Evolutionary conservation across 164 flowering plant species (phyloP), one percentile per base, ranked within the genome.

Genomic region (Piper longum): DNA sequence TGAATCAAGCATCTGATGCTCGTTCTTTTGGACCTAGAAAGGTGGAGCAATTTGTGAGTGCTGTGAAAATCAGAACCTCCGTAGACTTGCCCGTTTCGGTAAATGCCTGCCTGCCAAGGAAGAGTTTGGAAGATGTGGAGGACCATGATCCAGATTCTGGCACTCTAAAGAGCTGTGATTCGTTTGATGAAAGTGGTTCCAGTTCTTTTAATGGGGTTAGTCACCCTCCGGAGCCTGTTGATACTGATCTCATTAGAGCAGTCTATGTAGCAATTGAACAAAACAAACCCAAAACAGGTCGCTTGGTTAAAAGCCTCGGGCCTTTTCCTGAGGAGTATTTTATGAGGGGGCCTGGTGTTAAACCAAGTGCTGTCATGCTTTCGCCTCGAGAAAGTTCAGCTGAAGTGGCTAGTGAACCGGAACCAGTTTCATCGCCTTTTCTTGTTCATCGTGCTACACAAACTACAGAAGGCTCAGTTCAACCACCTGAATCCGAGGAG

Each of bases 151-250:
- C 71, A 43, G 87, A 79, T 69, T 71, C 62, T 65, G 54, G 70
- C 57, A 64, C 70, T 51, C 73, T 69, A 44, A 84, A 80, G 62
- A 82, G 79, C 3, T 76, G 86, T 57, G 83, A 80, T 70, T 79
- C 79, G 14, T 72, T 74, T 60, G 92, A 85, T 51, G 96, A 88
- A 57, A 77, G 74, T 61, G 78, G 81, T 11, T 75, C 82, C 57
- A 73, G 73, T 66, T 83, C 86, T 42, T 88, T 88, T 59, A 72
- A 82, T 62, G 96, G 96, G 60, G 96, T 75, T 36, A 85, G 92
- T 76, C 96, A 88, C 67, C 96, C 96, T 18, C 89, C 85, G 6
- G 96, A 88, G 59, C 96, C 96, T n/a, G 76, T 82, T 59, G 96
- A 88, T 62, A 80, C 70, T 11, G 86, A 88, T 79, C 70, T 74